Evolutionary conservation across 2,329 filamentous ascomycete genomes (phyloP).

Genomic region (Raffaelea ambrosiae): DNA sequence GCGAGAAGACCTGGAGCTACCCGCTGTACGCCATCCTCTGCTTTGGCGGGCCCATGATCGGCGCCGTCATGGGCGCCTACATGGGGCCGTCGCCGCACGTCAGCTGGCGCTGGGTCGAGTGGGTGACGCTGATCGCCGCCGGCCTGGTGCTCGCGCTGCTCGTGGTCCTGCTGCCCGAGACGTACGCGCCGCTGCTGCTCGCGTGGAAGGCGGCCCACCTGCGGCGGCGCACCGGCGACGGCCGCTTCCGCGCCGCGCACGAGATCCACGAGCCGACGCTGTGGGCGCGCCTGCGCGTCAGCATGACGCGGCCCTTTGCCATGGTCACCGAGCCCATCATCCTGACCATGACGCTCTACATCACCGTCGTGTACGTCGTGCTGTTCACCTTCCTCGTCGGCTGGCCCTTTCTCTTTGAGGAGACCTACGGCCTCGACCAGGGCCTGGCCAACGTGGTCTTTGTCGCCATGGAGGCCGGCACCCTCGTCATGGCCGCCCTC

Average conservation of each 20-base stretch:
- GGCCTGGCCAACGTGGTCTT: conserved; percentile 11
- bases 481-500: conserved; percentile 19
- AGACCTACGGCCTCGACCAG: conserved; percentile 28
- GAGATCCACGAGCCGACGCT: conserved; percentile 23
- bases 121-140: conserved; percentile 30
- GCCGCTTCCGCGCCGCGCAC: conserved; percentile 37
- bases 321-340: conserved; percentile 33
- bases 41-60: conserved; percentile 13
- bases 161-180: conserved; percentile 34
- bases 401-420: conserved; percentile 41
- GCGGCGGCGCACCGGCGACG: conserved; percentile 30
- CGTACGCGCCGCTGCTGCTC: conserved; percentile 36
- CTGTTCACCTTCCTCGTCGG: conserved; percentile 39
- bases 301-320: conserved; percentile 5
- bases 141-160: conserved; percentile 22
- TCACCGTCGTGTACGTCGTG: conserved; percentile 36
- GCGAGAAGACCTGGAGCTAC: conserved; percentile 40
- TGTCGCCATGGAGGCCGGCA: conserved; percentile 20
- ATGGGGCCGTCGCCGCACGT: conserved; percentile 14
- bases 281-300: not conserved
- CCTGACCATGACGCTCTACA: conserved; percentile 33
- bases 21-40: conserved; percentile 38
- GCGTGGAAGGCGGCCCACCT: conserved; percentile 34
- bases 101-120: conserved; percentile 38
- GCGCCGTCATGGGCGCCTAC: conserved; percentile 12